These are phyloP conservation scores for Hyphodiscus hymeniophilus DNA, from an alignment of 495 filamentous ascomycete species.

Conservation along the genomic window DNA sequence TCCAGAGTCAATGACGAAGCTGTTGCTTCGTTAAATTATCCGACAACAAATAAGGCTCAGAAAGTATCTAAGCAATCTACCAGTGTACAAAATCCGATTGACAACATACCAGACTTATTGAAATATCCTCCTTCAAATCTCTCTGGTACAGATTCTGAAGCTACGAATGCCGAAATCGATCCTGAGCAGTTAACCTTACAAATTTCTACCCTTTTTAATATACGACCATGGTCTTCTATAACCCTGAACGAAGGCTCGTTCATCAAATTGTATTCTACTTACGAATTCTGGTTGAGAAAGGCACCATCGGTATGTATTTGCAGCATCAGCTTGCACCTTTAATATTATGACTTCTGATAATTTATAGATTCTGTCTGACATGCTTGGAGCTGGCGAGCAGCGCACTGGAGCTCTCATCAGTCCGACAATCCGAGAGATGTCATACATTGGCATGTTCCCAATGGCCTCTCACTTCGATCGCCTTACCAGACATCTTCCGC, in stretches of 20 bases:
- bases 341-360: neutral
- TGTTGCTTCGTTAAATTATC: too few relatives aligned
- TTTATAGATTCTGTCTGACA: conserved; percentile 16
- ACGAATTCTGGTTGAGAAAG: conserved; percentile 18
- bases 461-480: conserved; percentile 29
- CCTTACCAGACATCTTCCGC: conserved; percentile 28
- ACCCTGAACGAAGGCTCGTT: conserved; percentile 24
- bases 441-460: conserved; percentile 41
- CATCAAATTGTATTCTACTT: conserved; percentile 19
- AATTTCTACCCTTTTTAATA: conserved; percentile 10
- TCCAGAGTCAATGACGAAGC: neutral
- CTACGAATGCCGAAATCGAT: neutral
- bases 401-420: conserved; percentile 4
- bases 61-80: too few relatives aligned
- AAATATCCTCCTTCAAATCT: neutral
- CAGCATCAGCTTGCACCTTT: neutral
- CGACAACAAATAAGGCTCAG: too few relatives aligned
- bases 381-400: conserved; percentile 10
- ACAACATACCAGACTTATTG: too few relatives aligned
- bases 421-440: conserved; percentile 31
- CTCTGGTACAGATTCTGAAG: too few relatives aligned
- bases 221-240: conserved; percentile 19
- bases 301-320: conserved; percentile 23
- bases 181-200: neutral
- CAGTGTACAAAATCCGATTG: too few relatives aligned